Percentiles rank a stretch among this genome's conserved stretches.
These are phyloP conservation scores for Sugiyamaella smithiae DNA, from an alignment of 805 yeast species.

Conservation along the genomic window DNA sequence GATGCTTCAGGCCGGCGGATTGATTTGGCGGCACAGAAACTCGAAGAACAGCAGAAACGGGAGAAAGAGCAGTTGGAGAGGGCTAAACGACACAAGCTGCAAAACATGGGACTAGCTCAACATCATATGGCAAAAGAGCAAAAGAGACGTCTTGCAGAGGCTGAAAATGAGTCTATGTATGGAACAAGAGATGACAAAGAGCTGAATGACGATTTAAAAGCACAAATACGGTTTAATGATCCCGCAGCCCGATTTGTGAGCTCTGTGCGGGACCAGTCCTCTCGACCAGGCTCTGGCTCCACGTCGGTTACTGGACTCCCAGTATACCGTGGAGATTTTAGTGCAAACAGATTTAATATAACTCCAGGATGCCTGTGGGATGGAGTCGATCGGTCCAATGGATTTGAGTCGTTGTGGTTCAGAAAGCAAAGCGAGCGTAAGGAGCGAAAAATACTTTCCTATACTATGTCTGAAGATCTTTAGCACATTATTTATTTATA, in stretches of 20 bases:
- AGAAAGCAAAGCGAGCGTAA: slow-evolving; percentile 27
- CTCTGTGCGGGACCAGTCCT: slow-evolving; percentile 17
- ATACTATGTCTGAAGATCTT: slow-evolving; percentile 18
- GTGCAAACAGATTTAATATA: slow-evolving; percentile 72
- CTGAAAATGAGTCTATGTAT: slow-evolving; percentile 22
- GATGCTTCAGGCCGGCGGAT: slow-evolving; percentile 59
- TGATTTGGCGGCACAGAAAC: slow-evolving; percentile 37
- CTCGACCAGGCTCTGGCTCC: slow-evolving; percentile 1
- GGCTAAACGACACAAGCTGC: slow-evolving; percentile 19
- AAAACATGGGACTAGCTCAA: slow-evolving; percentile 25
- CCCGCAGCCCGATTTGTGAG: slow-evolving; percentile 54
- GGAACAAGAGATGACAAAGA: slow-evolving; percentile 40
- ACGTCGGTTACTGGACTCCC: slow-evolving; percentile 47
- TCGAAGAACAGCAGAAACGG: slow-evolving; percentile 24
- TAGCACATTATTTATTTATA: slow-evolving; percentile 7
- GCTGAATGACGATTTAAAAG: slow-evolving; percentile 36
- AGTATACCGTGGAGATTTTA: slow-evolving; percentile 51
- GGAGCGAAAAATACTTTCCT: slow-evolving; percentile 20
- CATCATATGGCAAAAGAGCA: slow-evolving; percentile 26
- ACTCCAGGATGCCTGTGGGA: slow-evolving; percentile 87
- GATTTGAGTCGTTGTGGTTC: slow-evolving; percentile 70
- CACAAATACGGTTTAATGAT: slow-evolving; percentile 51
- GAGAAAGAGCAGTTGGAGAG: slow-evolving; percentile 30
- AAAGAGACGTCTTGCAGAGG: slow-evolving; percentile 34
- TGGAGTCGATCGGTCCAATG: slow-evolving; percentile 86